Percentiles rank a stretch among this genome's conserved stretches.
Conservation (phyloP, 495 filamentous ascomycete species). For the Choiromyces venosus region DNA sequence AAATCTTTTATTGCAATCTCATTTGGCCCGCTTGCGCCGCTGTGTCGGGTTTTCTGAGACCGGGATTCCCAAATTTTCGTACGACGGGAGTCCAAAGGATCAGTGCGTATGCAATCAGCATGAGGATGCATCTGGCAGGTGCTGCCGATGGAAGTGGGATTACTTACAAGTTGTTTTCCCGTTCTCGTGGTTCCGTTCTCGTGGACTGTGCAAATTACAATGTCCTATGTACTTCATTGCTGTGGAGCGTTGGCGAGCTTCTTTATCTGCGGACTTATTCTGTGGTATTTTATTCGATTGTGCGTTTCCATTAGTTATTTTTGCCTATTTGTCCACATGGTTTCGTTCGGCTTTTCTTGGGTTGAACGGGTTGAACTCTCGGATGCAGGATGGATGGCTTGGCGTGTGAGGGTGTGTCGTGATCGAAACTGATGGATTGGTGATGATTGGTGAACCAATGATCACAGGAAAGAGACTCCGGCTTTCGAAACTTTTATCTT, state of each 20-base stretch:
- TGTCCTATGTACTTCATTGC: not conserved
- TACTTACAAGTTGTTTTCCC: slow-evolving; percentile 19
- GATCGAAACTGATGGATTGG: slow-evolving; percentile 2
- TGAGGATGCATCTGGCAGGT: slow-evolving; percentile 22
- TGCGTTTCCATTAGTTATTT: not conserved
- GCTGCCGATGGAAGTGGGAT: slow-evolving; percentile 21
- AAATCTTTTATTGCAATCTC: not conserved
- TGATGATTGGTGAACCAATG: slow-evolving; percentile 40
- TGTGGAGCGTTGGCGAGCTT: not conserved
- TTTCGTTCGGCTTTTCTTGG: not conserved
- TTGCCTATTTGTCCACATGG: not conserved
- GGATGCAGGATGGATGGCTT: not conserved
- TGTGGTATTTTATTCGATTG: not conserved
- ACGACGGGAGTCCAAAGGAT: slow-evolving; percentile 7
- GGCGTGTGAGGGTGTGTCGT: not conserved
- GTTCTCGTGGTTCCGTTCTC: slow-evolving; percentile 8
- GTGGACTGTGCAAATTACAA: not conserved
- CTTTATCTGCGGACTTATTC: not conserved
- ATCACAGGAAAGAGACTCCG: slow-evolving; percentile 1
- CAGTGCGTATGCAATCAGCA: slow-evolving; percentile 16
- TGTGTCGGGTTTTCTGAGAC: slow-evolving; percentile 21
- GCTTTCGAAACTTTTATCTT: not conserved
- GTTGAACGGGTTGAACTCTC: not conserved
- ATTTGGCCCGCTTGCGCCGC: slow-evolving; percentile 13
- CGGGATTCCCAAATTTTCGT: slow-evolving; percentile 10